Conservation (phyloP, 1,284 basidiomycete genomes). For the Malassezia cuniculi region DNA sequence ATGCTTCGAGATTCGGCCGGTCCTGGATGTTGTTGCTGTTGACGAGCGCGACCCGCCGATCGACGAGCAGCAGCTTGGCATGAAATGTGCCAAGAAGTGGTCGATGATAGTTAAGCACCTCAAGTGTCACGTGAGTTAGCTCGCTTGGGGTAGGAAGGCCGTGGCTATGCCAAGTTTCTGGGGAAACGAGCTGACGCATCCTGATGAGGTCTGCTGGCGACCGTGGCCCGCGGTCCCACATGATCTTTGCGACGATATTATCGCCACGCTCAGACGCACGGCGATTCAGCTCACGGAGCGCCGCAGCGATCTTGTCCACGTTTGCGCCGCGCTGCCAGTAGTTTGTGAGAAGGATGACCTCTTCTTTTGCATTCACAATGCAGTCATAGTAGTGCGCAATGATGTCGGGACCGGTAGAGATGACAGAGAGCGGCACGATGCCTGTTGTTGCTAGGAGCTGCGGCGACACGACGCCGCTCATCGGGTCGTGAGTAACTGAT, state of each 20-base stretch:
- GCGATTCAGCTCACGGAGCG: constrained; percentile 32
- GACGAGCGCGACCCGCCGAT: constrained; percentile 59
- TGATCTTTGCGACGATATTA: constrained; percentile 36
- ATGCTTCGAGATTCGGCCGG: constrained; percentile 46
- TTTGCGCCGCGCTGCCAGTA: constrained; percentile 44
- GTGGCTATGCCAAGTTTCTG: constrained; percentile 33
- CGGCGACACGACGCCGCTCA: constrained; percentile 40
- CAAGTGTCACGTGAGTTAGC: constrained; percentile 32
- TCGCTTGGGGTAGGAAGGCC: constrained; percentile 33
- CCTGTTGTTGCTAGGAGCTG: constrained; percentile 40
- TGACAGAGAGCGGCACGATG: constrained; percentile 38
- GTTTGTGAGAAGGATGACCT: constrained; percentile 43
- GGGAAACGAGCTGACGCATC: constrained; percentile 30
- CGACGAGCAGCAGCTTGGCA: constrained; percentile 63
- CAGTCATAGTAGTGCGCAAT: constrained; percentile 44
- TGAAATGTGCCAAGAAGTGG: constrained; percentile 57
- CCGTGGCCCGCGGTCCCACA: constrained; percentile 44
- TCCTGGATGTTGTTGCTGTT: constrained; percentile 64
- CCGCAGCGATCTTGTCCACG: constrained; percentile 36
- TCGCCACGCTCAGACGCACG: constrained; percentile 13
- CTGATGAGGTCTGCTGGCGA: constrained; percentile 39
- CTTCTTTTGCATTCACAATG: constrained; percentile 35
- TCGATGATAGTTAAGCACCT: constrained; percentile 43
- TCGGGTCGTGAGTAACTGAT: constrained; percentile 25
- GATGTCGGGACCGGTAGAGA: constrained; percentile 43